phyloP scores from a whole-genome alignment of 139 green algal genomes.

The Chlorella sp. region DNA sequence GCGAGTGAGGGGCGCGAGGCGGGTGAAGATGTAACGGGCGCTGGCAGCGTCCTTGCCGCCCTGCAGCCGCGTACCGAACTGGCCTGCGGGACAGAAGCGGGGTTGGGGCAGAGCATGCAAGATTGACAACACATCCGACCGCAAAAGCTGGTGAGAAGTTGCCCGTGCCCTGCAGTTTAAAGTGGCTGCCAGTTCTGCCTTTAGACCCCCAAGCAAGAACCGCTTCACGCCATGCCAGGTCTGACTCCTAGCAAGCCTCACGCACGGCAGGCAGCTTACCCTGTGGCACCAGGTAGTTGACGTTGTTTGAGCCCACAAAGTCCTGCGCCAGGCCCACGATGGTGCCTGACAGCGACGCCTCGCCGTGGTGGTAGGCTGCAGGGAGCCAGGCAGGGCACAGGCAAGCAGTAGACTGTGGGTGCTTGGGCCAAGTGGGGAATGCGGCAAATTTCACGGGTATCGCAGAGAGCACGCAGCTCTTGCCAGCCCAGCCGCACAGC shows the following conservation, averaged over 20 bases:
- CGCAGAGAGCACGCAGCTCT: background rate
- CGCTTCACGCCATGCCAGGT: background rate
- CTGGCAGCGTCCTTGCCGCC: slow-evolving; percentile 96
- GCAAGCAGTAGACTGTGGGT: background rate
- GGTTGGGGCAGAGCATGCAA: background rate
- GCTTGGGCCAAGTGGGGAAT: background rate
- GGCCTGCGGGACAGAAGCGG: slow-evolving; percentile 62
- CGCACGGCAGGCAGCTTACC: slow-evolving; percentile 37
- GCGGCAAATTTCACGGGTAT: background rate
- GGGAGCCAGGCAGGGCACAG: background rate
- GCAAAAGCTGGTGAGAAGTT: too few relatives aligned
- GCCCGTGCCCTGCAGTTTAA: too few relatives aligned
- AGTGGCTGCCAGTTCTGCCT: background rate
- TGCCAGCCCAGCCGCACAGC: background rate
- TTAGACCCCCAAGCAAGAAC: background rate
- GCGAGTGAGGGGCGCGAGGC: slow-evolving; percentile 83
- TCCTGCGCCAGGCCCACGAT: slow-evolving; percentile 94
- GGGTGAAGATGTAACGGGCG: slow-evolving; percentile 98
- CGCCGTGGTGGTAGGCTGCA: slow-evolving; percentile 98
- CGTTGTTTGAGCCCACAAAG: slow-evolving; percentile 98
- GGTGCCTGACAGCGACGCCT: slow-evolving; percentile 84
- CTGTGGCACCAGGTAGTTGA: slow-evolving; percentile 93
- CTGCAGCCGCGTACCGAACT: slow-evolving; percentile 92
- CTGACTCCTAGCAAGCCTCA: background rate
- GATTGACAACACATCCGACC: too few relatives aligned